Conservation (phyloP, 108 stramenopile genomes). For the Fragilaria crotonensis region DNA sequence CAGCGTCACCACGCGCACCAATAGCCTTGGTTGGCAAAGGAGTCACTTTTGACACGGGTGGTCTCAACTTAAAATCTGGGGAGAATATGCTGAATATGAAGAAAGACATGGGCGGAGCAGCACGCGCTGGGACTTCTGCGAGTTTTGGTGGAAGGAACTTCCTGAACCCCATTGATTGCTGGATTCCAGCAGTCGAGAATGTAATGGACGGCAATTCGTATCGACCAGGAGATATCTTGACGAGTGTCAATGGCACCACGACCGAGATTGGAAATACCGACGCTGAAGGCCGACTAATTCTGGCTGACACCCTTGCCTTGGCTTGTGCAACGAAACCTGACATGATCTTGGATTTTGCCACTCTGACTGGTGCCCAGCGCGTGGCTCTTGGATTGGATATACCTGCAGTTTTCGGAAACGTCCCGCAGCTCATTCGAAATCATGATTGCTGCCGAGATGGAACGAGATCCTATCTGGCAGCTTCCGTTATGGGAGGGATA, state of each 20-base stretch:
- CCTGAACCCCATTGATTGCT: neutral
- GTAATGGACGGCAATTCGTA: conserved; percentile 1
- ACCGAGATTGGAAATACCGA: conserved; percentile 56
- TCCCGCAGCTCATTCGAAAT: neutral
- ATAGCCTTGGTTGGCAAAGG: conserved; percentile 41
- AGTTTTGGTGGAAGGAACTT: conserved; percentile 8
- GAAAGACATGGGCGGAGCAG: conserved; percentile 45
- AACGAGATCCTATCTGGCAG: conserved; percentile 28
- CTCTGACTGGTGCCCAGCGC: conserved; percentile 63
- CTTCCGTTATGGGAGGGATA: conserved; percentile 33
- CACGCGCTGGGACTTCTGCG: too few relatives aligned
- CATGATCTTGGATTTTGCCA: conserved; percentile 51
- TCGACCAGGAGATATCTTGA: conserved; percentile 74
- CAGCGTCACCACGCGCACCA: too few relatives aligned
- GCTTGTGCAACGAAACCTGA: conserved; percentile 26
- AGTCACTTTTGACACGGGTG: conserved; percentile 43
- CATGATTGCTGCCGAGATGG: neutral
- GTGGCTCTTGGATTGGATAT: conserved; percentile 55
- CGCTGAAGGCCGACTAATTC: conserved; percentile 55
- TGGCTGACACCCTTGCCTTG: conserved; percentile 40
- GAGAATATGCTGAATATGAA: conserved; percentile 36
- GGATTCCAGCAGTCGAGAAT: conserved; percentile 2
- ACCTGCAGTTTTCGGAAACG: conserved; percentile 30
- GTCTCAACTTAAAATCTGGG: conserved; percentile 35
- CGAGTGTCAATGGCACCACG: conserved; percentile 32